Conservation (phyloP, 371 early-diverging fungal genomes). For the Mortierella sp. region DNA sequence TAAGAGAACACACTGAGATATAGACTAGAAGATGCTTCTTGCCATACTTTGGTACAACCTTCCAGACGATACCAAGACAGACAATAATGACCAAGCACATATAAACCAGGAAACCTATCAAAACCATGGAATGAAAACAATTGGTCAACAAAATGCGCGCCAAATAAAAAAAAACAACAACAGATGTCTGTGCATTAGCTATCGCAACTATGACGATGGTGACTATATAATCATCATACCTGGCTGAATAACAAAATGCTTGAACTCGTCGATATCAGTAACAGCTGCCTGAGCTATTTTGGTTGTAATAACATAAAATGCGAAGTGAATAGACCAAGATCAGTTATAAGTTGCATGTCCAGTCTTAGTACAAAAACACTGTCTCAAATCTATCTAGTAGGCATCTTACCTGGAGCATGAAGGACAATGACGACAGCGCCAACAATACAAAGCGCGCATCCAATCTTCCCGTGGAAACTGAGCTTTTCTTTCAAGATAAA, state of each 20-base stretch:
- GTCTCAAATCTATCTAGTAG: no score
- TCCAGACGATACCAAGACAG: slow-evolving; percentile 77
- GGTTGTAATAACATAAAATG: no score
- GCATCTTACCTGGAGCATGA: slow-evolving; percentile 88
- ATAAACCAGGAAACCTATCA: slow-evolving; percentile 85
- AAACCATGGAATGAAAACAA: neutral
- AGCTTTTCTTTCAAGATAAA: slow-evolving; percentile 91
- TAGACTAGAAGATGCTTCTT: slow-evolving; percentile 89
- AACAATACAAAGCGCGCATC: slow-evolving; percentile 91
- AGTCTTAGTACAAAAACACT: neutral
- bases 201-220: neutral
- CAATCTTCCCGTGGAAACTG: slow-evolving; percentile 87
- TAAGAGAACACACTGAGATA: slow-evolving; percentile 88
- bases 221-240: slow-evolving; percentile 52
- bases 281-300: slow-evolving; percentile 75
- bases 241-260: slow-evolving; percentile 79
- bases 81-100: slow-evolving; percentile 70
- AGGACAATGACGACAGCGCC: slow-evolving; percentile 92
- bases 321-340: neutral
- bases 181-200: no score
- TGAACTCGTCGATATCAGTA: slow-evolving; percentile 85
- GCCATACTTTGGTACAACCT: slow-evolving; percentile 88
- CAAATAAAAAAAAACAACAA: neutral
- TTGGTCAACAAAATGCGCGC: neutral
- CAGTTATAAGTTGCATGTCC: neutral